These are phyloP conservation scores for Tritrichomonas foetus DNA, from an alignment of 208 protist species.

Conservation along the genomic window DNA sequence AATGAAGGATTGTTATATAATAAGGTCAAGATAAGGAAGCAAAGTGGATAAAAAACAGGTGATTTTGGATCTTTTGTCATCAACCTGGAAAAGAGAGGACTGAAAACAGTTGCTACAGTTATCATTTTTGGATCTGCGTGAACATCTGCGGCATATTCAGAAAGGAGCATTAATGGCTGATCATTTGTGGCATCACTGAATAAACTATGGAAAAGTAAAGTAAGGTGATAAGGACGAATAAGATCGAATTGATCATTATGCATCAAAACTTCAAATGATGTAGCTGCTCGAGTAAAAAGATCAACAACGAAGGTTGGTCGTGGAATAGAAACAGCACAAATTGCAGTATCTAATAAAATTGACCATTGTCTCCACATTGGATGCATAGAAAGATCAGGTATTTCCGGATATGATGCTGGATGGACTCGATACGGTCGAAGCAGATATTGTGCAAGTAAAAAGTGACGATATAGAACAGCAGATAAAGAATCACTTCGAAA, in stretches of 20 bases:
- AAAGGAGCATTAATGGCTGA: background rate
- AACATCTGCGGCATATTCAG: background rate
- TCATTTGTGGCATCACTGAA: background rate
- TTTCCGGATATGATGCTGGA: background rate
- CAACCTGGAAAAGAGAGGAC: background rate
- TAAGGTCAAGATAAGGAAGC: background rate
- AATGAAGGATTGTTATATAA: background rate
- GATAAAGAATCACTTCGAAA: background rate
- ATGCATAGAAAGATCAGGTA: conserved; percentile 35
- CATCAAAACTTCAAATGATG: background rate
- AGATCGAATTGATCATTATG: background rate
- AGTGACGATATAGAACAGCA: background rate
- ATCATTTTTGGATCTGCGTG: background rate
- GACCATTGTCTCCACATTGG: conserved; percentile 1
- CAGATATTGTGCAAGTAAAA: background rate
- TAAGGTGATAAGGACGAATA: background rate
- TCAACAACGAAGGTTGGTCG: background rate
- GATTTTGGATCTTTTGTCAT: background rate
- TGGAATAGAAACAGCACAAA: background rate
- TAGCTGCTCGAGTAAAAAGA: background rate
- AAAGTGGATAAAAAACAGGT: background rate
- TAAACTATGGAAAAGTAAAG: background rate
- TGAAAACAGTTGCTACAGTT: background rate
- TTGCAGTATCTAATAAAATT: background rate
- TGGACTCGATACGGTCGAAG: background rate